Evolutionary conservation across 139 green algal genomes (phyloP).

Genomic region (Chlamydomonas applanata): DNA sequence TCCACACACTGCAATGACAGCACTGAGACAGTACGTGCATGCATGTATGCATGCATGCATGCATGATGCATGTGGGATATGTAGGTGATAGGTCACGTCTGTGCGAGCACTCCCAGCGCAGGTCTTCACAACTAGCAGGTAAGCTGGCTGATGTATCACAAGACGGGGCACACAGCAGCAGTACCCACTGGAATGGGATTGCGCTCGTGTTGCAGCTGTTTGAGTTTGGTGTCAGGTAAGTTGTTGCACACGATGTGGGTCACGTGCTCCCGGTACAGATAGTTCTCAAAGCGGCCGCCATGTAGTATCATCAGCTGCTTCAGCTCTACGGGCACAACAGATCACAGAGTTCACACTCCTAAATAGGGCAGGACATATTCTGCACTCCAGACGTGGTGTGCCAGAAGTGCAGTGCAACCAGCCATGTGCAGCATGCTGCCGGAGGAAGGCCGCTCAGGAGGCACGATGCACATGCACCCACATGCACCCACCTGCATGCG

Average conservation of each 20-base stretch:
- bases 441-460: neutral
- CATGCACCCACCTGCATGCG: constrained; percentile 25
- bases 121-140: too few species aligned
- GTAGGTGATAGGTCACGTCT: too few species aligned
- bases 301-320: constrained; percentile 90
- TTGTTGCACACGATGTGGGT: constrained; percentile 93
- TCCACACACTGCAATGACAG: too few species aligned
- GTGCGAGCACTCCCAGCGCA: too few species aligned
- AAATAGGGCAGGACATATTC: too few species aligned
- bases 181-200: neutral
- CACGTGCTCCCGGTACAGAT: constrained; percentile 66
- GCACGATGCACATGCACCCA: neutral
- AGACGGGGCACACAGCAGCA: too few species aligned
- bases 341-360: too few species aligned
- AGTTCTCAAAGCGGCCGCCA: constrained; percentile 88
- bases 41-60: too few species aligned
- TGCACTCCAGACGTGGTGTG: too few species aligned
- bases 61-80: too few species aligned
- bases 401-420: neutral
- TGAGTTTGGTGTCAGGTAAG: constrained; percentile 88
- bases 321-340: constrained; percentile 71
- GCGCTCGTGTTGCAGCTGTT: constrained; percentile 49
- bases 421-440: neutral
- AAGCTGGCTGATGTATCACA: too few species aligned
- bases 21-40: too few species aligned